These are phyloP conservation scores for Aspergillus clavatus DNA, from an alignment of 2,329 filamentous ascomycete species.

Conservation along the genomic window DNA sequence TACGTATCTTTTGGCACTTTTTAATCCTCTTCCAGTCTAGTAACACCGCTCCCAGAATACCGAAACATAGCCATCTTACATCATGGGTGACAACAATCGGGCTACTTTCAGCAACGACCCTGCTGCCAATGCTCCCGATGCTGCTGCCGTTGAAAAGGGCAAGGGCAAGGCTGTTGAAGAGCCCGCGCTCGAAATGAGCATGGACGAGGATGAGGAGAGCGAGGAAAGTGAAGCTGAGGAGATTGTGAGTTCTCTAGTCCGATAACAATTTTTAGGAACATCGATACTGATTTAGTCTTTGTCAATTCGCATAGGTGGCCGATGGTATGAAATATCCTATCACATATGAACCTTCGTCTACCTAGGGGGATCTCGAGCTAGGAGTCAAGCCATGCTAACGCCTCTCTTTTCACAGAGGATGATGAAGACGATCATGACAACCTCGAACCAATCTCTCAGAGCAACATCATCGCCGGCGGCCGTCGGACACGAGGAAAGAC, in stretches of 20 bases:
- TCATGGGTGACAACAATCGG: constrained; percentile 34
- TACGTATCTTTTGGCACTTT: constrained; percentile 12
- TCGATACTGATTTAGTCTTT: background rate
- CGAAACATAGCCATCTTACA: constrained; percentile 13
- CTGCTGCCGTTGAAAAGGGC: constrained; percentile 62
- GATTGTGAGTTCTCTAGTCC: constrained; percentile 26
- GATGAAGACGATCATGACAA: constrained; percentile 70
- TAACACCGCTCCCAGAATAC: constrained; percentile 11
- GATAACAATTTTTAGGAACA: background rate
- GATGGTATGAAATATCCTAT: constrained; percentile 1
- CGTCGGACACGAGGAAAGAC: constrained; percentile 85
- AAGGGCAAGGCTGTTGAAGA: constrained; percentile 71
- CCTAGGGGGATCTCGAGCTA: no score
- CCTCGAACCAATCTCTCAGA: constrained; percentile 84
- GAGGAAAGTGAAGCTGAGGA: constrained; percentile 57
- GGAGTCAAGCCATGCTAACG: constrained; percentile 19
- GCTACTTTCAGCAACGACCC: constrained; percentile 32
- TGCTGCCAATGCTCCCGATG: constrained; percentile 34
- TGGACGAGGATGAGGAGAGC: constrained; percentile 65
- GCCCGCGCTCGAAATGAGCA: constrained; percentile 55
- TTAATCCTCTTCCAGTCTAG: constrained; percentile 15
- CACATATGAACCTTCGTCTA: background rate
- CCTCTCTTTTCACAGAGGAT: constrained; percentile 35
- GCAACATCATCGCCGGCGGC: constrained; percentile 76
- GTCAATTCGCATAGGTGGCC: background rate